A percentile compares a stretch with the other conserved stretches of the same genome.
Conservation (phyloP, 495 filamentous ascomycete species). For the Penicillium subrubescens region DNA sequence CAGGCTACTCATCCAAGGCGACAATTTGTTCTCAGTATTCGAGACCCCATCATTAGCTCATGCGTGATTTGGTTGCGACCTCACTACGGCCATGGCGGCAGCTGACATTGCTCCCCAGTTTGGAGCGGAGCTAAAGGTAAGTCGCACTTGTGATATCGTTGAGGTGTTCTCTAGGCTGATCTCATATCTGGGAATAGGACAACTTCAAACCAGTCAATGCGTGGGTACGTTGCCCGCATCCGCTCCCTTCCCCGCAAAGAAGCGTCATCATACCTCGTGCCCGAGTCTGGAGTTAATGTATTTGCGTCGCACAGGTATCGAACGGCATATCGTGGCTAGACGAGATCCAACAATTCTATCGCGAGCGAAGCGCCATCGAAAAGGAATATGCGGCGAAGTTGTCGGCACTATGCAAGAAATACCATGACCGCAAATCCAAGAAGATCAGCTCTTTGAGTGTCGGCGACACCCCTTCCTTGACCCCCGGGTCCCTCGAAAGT, state of each 20-base stretch:
- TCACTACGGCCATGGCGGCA: slow-evolving; percentile 64
- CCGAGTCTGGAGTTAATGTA: slow-evolving; percentile 32
- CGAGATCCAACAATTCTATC: slow-evolving; percentile 95
- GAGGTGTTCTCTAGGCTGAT: slow-evolving; percentile 5
- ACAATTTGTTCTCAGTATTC: neutral
- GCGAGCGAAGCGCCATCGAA: slow-evolving; percentile 89
- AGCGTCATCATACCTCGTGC: slow-evolving; percentile 23
- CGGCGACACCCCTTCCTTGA: slow-evolving; percentile 89
- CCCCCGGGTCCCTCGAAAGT: slow-evolving; percentile 92
- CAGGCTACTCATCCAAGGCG: neutral
- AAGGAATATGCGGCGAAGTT: slow-evolving; percentile 94
- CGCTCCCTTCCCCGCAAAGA: slow-evolving; percentile 19
- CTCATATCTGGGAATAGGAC: slow-evolving; percentile 58
- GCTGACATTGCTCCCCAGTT: slow-evolving; percentile 76
- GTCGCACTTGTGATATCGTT: neutral
- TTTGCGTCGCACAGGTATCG: slow-evolving; percentile 56
- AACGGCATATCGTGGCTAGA: slow-evolving; percentile 93
- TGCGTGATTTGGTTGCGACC: slow-evolving; percentile 25
- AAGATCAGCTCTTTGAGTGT: slow-evolving; percentile 89
- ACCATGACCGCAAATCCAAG: slow-evolving; percentile 93
- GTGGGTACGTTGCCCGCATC: slow-evolving; percentile 63
- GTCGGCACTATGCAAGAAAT: slow-evolving; percentile 84
- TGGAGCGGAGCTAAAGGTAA: slow-evolving; percentile 88
- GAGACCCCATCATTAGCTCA: slow-evolving; percentile 10
- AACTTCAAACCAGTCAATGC: slow-evolving; percentile 89